These are phyloP conservation scores for Verticillium zaregamsianum DNA, from an alignment of 2,329 filamentous ascomycete genomes.

Conservation along the genomic window DNA sequence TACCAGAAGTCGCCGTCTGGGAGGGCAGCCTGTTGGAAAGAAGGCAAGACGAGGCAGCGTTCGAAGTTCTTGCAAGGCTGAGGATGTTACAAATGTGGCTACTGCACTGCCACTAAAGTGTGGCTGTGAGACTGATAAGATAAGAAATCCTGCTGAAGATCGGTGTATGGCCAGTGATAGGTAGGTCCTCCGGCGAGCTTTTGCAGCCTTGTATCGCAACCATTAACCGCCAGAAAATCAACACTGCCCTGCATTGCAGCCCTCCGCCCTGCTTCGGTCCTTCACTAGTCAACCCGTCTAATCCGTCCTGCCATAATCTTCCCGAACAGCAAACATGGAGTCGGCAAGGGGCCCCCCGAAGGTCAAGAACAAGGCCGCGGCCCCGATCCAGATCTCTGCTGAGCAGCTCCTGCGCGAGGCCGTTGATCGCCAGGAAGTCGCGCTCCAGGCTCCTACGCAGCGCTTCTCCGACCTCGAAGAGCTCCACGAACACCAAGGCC, in stretches of 20 bases:
- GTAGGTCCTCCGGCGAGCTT: background rate
- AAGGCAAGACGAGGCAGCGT: background rate
- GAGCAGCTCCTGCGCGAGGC: slow-evolving; percentile 97
- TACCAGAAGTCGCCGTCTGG: background rate
- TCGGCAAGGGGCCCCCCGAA: slow-evolving; percentile 83
- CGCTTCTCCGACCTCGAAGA: slow-evolving; percentile 96
- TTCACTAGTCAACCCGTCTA: background rate
- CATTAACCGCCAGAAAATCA: background rate
- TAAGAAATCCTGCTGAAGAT: background rate
- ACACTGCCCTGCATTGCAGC: background rate
- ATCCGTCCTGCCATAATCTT: slow-evolving; percentile 22
- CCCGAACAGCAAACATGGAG: slow-evolving; percentile 61
- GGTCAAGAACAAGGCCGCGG: slow-evolving; percentile 98
- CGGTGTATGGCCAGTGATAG: background rate
- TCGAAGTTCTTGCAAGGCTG: slow-evolving; percentile 2
- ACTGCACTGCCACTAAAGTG: background rate
- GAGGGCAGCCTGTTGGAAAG: background rate
- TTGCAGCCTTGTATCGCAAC: background rate
- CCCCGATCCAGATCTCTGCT: slow-evolving; percentile 86
- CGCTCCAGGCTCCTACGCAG: slow-evolving; percentile 85
- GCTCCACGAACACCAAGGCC: slow-evolving; percentile 93
- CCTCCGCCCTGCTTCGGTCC: background rate
- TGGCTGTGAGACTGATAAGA: background rate
- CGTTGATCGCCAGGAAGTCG: slow-evolving; percentile 89
- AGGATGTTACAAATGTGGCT: slow-evolving; percentile 1